phyloP scores from a whole-genome alignment of 1,139 yeast species.

The Protomyces lactucae-debilis region DNA sequence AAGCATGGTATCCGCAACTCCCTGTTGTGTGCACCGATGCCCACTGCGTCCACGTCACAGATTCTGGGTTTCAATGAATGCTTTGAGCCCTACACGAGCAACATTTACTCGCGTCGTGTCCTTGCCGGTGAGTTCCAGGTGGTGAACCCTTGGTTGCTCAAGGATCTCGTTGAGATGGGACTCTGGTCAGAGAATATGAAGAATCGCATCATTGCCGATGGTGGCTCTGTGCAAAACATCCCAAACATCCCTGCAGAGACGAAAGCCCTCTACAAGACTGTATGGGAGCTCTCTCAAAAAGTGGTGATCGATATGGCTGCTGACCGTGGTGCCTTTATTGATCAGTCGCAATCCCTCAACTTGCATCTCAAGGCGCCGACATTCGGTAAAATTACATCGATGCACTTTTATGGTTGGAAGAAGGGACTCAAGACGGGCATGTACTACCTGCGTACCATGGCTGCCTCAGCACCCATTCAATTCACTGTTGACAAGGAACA shows the following conservation, averaged over 20 bases:
- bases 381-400: slow-evolving; percentile 88
- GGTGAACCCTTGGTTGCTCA: slow-evolving; percentile 74
- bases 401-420: slow-evolving; percentile 98
- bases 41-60: slow-evolving; percentile 90
- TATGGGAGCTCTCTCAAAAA: slow-evolving; percentile 93
- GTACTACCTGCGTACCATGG: slow-evolving; percentile 94
- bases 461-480: slow-evolving; percentile 90
- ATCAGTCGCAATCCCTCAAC: slow-evolving; percentile 90
- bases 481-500: slow-evolving; percentile 71
- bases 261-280: slow-evolving; percentile 81
- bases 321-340: slow-evolving; percentile 87
- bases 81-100: slow-evolving; percentile 86
- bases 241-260: slow-evolving; percentile 71
- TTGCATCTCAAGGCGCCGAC: slow-evolving; percentile 81
- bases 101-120: slow-evolving; percentile 80
- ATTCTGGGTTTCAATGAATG: slow-evolving; percentile 85
- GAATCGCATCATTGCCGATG: slow-evolving; percentile 67
- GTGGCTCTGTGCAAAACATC: slow-evolving; percentile 81
- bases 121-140: slow-evolving; percentile 85
- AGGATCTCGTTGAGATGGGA: slow-evolving; percentile 77
- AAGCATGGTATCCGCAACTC: slow-evolving; percentile 74
- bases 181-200: slow-evolving; percentile 79
- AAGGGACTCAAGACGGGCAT: slow-evolving; percentile 96
- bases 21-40: slow-evolving; percentile 85
- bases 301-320: slow-evolving; percentile 91